Evolutionary conservation across 805 yeast species (phyloP).

Genomic region (Ogataea chonburiensis): DNA sequence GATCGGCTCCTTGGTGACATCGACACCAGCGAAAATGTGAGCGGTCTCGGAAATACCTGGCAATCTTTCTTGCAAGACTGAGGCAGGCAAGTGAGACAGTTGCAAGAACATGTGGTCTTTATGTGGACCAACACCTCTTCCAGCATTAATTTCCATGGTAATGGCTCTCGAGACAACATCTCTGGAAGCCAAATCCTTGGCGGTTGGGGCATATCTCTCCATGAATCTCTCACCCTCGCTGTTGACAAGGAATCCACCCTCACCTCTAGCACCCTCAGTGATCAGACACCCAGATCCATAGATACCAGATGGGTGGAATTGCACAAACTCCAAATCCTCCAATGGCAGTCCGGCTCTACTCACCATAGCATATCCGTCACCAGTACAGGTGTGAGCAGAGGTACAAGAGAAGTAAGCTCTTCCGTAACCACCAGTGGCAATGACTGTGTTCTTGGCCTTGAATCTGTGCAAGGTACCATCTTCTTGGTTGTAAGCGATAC

Average conservation of each 20-base stretch:
- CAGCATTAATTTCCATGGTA: slow-evolving; percentile 97
- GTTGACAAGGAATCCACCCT: slow-evolving; percentile 96
- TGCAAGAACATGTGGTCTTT: slow-evolving; percentile 96
- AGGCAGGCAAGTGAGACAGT: slow-evolving; percentile 89
- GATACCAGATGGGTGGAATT: slow-evolving; percentile 99
- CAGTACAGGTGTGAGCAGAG: slow-evolving; percentile 99
- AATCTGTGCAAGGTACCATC: slow-evolving; percentile 98
- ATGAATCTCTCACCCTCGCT: slow-evolving; percentile 98
- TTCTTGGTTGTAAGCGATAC: slow-evolving; percentile 96
- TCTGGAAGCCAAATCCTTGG: slow-evolving; percentile 97
- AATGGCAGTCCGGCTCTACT: slow-evolving; percentile 97
- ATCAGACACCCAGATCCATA: slow-evolving; percentile 98
- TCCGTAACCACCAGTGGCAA: slow-evolving; percentile 99
- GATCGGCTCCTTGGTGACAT: slow-evolving; percentile 98
- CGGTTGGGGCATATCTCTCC: slow-evolving; percentile 99
- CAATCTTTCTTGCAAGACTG: slow-evolving; percentile 88
- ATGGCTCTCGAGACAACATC: slow-evolving; percentile 98
- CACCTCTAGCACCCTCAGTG: slow-evolving; percentile 99
- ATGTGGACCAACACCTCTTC: slow-evolving; percentile 97
- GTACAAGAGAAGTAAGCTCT: slow-evolving; percentile 98
- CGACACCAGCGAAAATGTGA: slow-evolving; percentile 97
- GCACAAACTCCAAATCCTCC: slow-evolving; percentile 96
- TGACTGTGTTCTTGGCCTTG: slow-evolving; percentile 92
- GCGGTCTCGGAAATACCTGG: slow-evolving; percentile 99
- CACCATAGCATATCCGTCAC: slow-evolving; percentile 99